Base-by-base conservation (phyloP, 2,329 filamentous ascomycete genomes). In the Pseudogymnoascus sp. region DNA sequence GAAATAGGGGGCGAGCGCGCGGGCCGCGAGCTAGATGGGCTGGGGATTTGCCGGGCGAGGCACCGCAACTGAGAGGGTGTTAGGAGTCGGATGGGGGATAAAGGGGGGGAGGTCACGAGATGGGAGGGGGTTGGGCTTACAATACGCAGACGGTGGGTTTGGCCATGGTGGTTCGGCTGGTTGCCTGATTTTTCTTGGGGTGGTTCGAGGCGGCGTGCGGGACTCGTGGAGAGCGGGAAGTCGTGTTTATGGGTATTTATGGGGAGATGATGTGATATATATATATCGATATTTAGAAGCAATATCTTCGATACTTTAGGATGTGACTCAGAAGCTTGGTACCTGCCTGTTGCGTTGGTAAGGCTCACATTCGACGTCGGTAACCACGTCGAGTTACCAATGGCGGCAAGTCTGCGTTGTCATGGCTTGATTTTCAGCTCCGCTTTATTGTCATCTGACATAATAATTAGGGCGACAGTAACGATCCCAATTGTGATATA, bases 11-110 rank as follows among this genome's bases (percentile, higher is more conserved):
- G 88, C 93, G 16, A 97, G 85, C 41, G 83, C 77, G 43, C 88
- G 87, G 3, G 93, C 93, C 5, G 91, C 87, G n/a, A 72, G 87
- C 85, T 69, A 95, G 76, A 75, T 96, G 90, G 12, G 81, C 81
- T 16, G 90, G 86, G 67, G 84, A 87, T 62, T 80, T 85, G 60
- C 93, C 93, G 21, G 81, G 74, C 14, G 84, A 87, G 62, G 93
- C 86, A 72, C 92, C 93, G 79, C 93, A 97, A 82, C 45, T 55
- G n/a, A 1, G n/a, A 16, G 25, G 41, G 16, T 31, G 28, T 55
- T 33, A 55, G 45, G 45, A 12, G 4, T 16, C 5, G n/a, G n/a
- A 55, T 18, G 3, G 14, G 25, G 6, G 9, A 23, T 33, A 9
- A 55, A 55, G 16, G 25, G 23, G 23, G 43, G 43, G 2, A 9